Evolutionary conservation across 2,329 filamentous ascomycete species (phyloP), one percentile per base, ranked within the genome.

Genomic region (Beauveria sp.): DNA sequence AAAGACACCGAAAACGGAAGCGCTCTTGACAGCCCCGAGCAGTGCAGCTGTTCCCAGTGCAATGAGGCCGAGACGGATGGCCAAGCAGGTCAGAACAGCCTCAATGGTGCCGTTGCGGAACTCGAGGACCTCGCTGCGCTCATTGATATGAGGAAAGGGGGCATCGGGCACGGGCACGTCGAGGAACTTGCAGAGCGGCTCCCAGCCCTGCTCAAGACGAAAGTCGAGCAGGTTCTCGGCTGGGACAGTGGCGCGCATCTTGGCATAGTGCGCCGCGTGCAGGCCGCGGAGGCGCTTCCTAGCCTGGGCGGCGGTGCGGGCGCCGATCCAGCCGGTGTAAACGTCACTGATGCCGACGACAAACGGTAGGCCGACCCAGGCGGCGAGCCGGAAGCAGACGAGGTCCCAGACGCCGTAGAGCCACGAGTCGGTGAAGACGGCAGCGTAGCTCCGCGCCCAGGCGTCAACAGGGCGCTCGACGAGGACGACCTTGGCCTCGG

Each of bases 91-190:
- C 57, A 59, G 43, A 48, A 59, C 57, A 20, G 57, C 57, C 34
- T 59, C 48, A 14, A 53, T 53, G 26, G 48, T 59, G 46, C 57
- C 59, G 37, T 61, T 61, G 46, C 59, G 59, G 52, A 61, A 61
- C 46, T 55, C 52, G 18, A 61, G 44, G 2, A 61, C 34, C 14
- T 48, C 46, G 34, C 37, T 55, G 52, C 59, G 51, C 52, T 61
- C 59, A 22, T 74, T 73, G 62, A 72, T 72, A 61, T 74, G 72
- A 10, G 72, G 72, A 61, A 74, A 75, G 22, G 70, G 71, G 20
- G 64, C 57, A 55, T 73, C 67, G 3, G 72, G 70, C 34, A 72
- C 62, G 7, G 71, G 70, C n/a, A 72, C 66, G 62, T 70, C 64
- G 43, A 73, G 67, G 55, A 73, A 72, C 60, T 67, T 68, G 65